Conservation (phyloP, 148 eudicot species). For the Heliosperma pusillum region DNA sequence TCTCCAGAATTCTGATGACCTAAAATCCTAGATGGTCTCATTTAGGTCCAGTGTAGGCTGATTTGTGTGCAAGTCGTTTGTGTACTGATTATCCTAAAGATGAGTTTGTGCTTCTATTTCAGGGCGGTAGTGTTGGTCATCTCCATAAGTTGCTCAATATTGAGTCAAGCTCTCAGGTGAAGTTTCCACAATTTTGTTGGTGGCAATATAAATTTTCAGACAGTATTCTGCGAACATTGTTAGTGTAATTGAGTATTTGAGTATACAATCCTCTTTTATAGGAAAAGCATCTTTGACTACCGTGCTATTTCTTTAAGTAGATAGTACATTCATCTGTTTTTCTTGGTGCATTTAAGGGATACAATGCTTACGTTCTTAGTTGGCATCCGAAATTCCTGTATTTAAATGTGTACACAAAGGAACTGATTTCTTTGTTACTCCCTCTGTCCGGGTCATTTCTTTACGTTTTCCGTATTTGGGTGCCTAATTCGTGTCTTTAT, state of each 20-base stretch:
- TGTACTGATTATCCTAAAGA: conserved; percentile 1
- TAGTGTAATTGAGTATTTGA: not conserved
- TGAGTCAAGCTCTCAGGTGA: conserved; percentile 95
- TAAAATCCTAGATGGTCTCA: not conserved
- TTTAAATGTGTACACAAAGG: not conserved
- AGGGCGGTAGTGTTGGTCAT: conserved; percentile 99
- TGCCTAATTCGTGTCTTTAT: too few relatives aligned
- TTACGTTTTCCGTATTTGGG: too few relatives aligned
- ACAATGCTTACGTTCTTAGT: not conserved
- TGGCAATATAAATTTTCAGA: not conserved
- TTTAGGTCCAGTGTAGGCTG: not conserved
- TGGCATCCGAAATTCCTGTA: not conserved
- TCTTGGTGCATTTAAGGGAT: not conserved
- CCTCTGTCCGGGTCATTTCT: too few relatives aligned
- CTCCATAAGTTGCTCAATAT: conserved; percentile 78
- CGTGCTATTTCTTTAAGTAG: not conserved
- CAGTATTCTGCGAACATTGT: not conserved
- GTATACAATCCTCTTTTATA: not conserved
- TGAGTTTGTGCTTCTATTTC: conserved; percentile 24
- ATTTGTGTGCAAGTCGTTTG: not conserved
- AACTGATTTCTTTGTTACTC: not conserved
- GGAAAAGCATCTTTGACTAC: not conserved
- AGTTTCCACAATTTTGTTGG: conserved; percentile 17
- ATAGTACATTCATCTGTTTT: not conserved
- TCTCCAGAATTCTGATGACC: not conserved